These are phyloP conservation scores for Volutella citrinella DNA, from an alignment of 2,329 filamentous ascomycete species.

Conservation along the genomic window DNA sequence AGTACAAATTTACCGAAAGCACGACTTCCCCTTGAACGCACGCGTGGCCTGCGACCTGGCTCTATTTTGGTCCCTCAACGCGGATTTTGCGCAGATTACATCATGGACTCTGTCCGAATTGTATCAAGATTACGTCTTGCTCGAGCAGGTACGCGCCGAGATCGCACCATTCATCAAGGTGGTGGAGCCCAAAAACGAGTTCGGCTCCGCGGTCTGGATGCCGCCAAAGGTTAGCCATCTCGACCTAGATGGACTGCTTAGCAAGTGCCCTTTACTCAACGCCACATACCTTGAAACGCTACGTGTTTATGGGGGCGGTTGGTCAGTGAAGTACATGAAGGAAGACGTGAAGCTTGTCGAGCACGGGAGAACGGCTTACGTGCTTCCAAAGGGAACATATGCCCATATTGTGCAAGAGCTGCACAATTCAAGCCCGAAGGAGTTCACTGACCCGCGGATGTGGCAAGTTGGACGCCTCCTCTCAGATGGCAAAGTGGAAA, in stretches of 20 bases:
- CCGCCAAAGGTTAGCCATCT: slow-evolving; percentile 31
- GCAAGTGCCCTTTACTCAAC: slow-evolving; percentile 36
- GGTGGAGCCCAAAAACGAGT: slow-evolving; percentile 33
- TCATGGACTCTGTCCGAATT: slow-evolving; percentile 42
- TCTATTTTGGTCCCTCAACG: slow-evolving; percentile 37
- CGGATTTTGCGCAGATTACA: slow-evolving; percentile 35
- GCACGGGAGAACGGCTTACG: slow-evolving; percentile 20
- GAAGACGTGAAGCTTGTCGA: slow-evolving; percentile 31
- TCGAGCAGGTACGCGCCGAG: slow-evolving; percentile 37
- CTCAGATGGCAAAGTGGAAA: slow-evolving; percentile 20
- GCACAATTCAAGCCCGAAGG: slow-evolving; percentile 32
- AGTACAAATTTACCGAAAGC: slow-evolving; percentile 26
- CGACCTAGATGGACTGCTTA: slow-evolving; percentile 34
- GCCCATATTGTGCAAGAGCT: slow-evolving; percentile 33
- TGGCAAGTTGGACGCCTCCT: slow-evolving; percentile 35
- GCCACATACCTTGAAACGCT: slow-evolving; percentile 40
- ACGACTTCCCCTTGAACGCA: slow-evolving; percentile 27
- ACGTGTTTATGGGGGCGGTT: slow-evolving; percentile 35
- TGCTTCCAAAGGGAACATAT: slow-evolving; percentile 33
- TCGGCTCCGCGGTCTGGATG: slow-evolving; percentile 34
- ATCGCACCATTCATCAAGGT: slow-evolving; percentile 31
- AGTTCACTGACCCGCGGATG: slow-evolving; percentile 31
- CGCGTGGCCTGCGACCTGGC: slow-evolving; percentile 34
- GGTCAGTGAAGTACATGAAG: slow-evolving; percentile 28
- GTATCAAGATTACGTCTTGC: slow-evolving; percentile 35